Evolutionary conservation across 1,284 basidiomycete genomes (phyloP).

Genomic region (Pulveroboletus sp.): DNA sequence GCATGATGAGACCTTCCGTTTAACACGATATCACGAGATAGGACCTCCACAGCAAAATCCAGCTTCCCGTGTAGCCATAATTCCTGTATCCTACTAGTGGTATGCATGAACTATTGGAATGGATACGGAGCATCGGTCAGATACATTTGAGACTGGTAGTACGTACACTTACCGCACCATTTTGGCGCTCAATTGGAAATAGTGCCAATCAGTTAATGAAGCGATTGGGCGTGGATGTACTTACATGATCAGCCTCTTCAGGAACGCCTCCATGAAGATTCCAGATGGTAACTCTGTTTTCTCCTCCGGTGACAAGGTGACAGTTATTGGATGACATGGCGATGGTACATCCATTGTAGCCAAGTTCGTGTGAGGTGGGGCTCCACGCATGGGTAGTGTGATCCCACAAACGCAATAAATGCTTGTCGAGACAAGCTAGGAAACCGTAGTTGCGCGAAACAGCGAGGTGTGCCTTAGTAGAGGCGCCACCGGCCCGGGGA

Average conservation of each 20-base stretch:
- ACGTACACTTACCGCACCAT: conserved; percentile 5
- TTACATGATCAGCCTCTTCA: background rate
- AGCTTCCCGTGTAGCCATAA: conserved; percentile 13
- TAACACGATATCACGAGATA: conserved; percentile 17
- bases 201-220: background rate
- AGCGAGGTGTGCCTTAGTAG: conserved; percentile 8
- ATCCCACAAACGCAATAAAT: conserved; percentile 14
- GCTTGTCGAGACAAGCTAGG: conserved; percentile 9
- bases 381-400: conserved; percentile 7
- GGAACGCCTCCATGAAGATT: background rate
- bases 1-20: conserved; percentile 12
- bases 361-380: background rate
- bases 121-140: background rate
- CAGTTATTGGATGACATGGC: conserved; percentile 12
- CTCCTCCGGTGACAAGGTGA: conserved; percentile 16
- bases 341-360: conserved; percentile 5
- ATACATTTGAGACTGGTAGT: background rate
- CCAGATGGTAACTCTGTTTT: conserved; percentile 20
- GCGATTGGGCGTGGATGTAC: background rate
- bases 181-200: background rate
- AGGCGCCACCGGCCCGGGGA: background rate
- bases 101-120: conserved; percentile 16
- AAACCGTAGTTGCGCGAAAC: conserved; percentile 12
- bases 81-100: background rate
- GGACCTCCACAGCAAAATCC: conserved; percentile 1